Evolutionary conservation across 768 basidiomycete species (phyloP), one percentile per base, ranked within the genome.

Genomic region (Chlorophyllum brunneum): DNA sequence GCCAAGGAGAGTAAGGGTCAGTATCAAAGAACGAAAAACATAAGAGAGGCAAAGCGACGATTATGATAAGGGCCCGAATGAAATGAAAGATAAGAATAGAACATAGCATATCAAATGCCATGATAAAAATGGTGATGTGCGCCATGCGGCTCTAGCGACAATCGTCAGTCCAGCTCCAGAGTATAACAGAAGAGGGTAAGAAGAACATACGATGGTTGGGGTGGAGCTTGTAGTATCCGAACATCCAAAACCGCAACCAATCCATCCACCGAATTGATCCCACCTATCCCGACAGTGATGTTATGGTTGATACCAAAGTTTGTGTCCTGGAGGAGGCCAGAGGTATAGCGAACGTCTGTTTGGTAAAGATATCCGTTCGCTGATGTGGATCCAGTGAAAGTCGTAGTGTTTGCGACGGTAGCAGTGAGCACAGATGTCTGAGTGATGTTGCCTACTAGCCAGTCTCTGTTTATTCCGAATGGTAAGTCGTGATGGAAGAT

Each of bases 401-500:
- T 80, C 24, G 82, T 76, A 27, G 65, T 61, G 59, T 88, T 84
- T n/a, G 78, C 82, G 41, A 88, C 59, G 34, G 70, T 65, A 30
- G 59, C 13, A 0, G 81, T 79, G 15, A 74, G 70, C 48, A 86
- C 70, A 8, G 65, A 38, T 20, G 75, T 70, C 18, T 68, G 63
- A 0, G 92, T 93, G 20, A 88, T 84, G 63, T 93, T 93, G 18
- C 88, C 90, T 22, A 95, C 71, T n/a, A 95, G 69, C 75, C 81
- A 87, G 63, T 97, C 92, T 22, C 93, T 84, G 29, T 30, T 33
- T 20, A 33, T 26, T 16, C n/a, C 1, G 41, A 23, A 39, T 20
- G 29, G 33, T 63, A 24, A 26, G 27, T 22, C 2, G 30, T 29
- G 30, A 9, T 6, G 27, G 15, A 31, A 23, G 24, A 37, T 29